Base-by-base conservation (phyloP, 352 stramenopile genomes). In the Pythium brachiatum region DNA sequence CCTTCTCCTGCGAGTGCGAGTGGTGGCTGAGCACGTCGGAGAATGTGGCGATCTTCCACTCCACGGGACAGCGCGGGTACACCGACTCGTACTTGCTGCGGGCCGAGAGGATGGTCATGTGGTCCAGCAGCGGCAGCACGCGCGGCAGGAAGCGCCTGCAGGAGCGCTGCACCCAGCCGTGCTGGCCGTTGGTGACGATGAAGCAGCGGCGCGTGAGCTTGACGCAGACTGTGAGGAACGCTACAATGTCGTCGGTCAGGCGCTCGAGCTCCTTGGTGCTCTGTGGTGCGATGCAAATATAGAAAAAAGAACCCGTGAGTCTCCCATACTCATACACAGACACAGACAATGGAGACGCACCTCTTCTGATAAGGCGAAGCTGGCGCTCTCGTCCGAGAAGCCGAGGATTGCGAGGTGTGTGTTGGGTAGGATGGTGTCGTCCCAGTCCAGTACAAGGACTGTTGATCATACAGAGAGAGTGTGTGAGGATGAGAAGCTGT, bases 391-490 rank as follows among this genome's bases (percentile, higher is more conserved):
- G 5, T 87, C 78, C 0, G 67, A 72, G 62, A 89, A 90, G 9
- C 78, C 79, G n/a, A 89, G 65, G 29, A 82, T 79, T 12, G 79
- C 57, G 20, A 91, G 62, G 60, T 88, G 74, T 20, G 81, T 88
- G 70, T 89, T 94, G 31, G 84, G 84, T 43, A 92, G 67, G 11
- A 94, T 50, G 31, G 84, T 94, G 73, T 92, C 84, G 62, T 94
- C 82, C 84, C 84, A 94, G 69, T 94, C 84, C 20, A 94, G 64
- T 16, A 94, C 73, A 25, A 94, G 77, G 20, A 90, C 81, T 91
- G 29, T 25, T 0, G 23, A n/a, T 5, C 9, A 54, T 29, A 57
- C 16, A 38, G 3, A 60, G 20, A 60, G 32, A 60, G 1, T n/a
- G 26, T 41, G 32, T 18, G 23, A 29, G 21, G 39, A 38, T 36